Evolutionary conservation across 116 monocot species (phyloP).

Genomic region (Cymodocea nodosa): DNA sequence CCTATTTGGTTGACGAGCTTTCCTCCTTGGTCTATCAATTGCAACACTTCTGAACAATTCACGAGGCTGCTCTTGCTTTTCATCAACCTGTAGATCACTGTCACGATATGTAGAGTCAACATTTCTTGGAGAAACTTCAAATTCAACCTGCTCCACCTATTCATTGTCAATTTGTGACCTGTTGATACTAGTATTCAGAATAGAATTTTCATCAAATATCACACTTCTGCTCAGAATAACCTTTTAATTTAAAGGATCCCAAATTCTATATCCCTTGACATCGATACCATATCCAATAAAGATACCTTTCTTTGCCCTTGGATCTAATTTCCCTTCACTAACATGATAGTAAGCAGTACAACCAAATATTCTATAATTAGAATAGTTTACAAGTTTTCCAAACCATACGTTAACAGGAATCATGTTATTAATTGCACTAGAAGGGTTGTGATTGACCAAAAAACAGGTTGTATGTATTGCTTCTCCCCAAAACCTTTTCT

Average conservation of each 20-base stretch:
- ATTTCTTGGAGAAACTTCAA: neutral
- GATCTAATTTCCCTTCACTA: neutral
- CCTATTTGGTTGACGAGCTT: no score
- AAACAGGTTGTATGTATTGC: neutral
- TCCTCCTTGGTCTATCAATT: no score
- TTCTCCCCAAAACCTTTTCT: constrained; percentile 9
- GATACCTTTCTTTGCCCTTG: constrained; percentile 9
- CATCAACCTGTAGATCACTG: no score
- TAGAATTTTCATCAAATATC: constrained; percentile 5
- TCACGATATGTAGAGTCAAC: neutral
- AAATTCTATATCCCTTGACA: constrained; percentile 10
- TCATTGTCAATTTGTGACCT: no score
- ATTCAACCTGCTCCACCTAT: neutral
- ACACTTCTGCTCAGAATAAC: constrained; percentile 9
- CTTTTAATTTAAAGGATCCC: neutral
- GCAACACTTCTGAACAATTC: no score
- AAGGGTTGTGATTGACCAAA: constrained; percentile 5
- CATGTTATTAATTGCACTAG: constrained; percentile 1
- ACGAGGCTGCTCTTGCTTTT: no score
- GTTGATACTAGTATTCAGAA: neutral
- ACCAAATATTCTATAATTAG: constrained; percentile 4
- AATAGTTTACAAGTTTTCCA: constrained; percentile 6
- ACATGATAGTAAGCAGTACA: neutral
- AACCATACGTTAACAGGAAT: no score
- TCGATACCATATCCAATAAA: constrained; percentile 12